Base-by-base conservation (phyloP, 768 basidiomycete species). In the Fomitopsis serialis region DNA sequence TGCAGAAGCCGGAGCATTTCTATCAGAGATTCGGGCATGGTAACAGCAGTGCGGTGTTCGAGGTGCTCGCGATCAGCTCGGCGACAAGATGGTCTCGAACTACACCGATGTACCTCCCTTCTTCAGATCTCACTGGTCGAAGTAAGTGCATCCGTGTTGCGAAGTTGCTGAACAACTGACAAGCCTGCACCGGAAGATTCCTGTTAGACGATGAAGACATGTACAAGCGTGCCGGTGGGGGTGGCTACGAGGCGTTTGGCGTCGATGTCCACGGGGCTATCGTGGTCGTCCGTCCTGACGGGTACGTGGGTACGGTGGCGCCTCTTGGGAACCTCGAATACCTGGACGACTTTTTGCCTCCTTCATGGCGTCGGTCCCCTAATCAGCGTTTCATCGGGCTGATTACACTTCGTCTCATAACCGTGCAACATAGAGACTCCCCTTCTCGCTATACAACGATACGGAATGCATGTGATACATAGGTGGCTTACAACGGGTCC, bases 251-350 rank as follows among this genome's bases (percentile, higher is more conserved):
- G 0, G 72, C 75, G 21, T 85, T 80, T 57, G 85, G 84, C 0
- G 74, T 84, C 45, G 65, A 70, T 23, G 53, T 67, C 1, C 17
- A 3, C 17, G 82, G 83, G 13, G 79, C 75, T 7, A 61, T 82
- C 9, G 75, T 82, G 5, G 68, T 82, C 46, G 76, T 85, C 5
- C 74, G 85, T 21, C 84, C 84, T 7, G 84, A 84, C 59, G 86
- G 85, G 12, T 86, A 85, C 53, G 74, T 89, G 25, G 82, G 80
- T 1, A 72, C 70, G 58, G 69, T 87, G 25, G 73, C 73, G 2
- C 77, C 84, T 0, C 66, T 87, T 42, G 71, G 73, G 17, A 55
- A 72, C 11, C 50, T 62, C 22, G 61, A 66, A 10, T 60, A 61
- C 1, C 42, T 87, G 44, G 67, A 74, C 34, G 21, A 25, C 1